phyloP scores from a whole-genome alignment of 345 rosid genomes.

The Eutrema japonicum region DNA sequence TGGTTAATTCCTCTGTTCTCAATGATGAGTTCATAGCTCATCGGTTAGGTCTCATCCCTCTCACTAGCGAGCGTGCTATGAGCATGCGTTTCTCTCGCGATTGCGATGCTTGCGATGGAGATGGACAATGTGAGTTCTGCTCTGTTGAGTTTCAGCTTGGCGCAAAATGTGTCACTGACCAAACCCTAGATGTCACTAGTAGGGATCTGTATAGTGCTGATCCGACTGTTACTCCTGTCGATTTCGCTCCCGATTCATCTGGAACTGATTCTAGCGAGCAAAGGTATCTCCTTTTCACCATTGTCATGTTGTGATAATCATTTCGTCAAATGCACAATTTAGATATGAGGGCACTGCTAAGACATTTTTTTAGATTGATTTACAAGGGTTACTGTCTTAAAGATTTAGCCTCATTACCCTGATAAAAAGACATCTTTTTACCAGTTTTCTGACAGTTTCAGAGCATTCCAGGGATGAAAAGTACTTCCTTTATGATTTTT shows the following conservation, averaged over 20 bases:
- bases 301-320: neutral
- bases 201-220: conserved; percentile 83
- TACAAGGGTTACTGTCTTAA: neutral
- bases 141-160: conserved; percentile 88
- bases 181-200: conserved; percentile 91
- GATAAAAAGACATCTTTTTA: neutral
- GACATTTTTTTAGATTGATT: neutral
- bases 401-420: neutral
- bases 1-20: conserved; percentile 86
- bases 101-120: conserved; percentile 96
- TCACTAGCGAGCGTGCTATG: conserved; percentile 89
- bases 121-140: conserved; percentile 96
- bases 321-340: neutral
- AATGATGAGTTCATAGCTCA: conserved; percentile 97
- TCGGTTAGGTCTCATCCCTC: conserved; percentile 91
- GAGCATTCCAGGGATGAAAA: neutral
- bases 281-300: conserved; percentile 47
- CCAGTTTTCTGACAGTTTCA: neutral
- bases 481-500: neutral
- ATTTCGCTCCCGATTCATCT: conserved; percentile 56
- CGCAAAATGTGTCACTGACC: conserved; percentile 77
- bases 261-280: conserved; percentile 65
- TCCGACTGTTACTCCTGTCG: conserved; percentile 85
- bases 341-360: neutral
- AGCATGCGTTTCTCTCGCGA: conserved; percentile 93